A percentile compares a stretch with the other conserved stretches of the same genome.
These are phyloP conservation scores for Aspergillus asperescens DNA, from an alignment of 495 filamentous ascomycete species.

Conservation along the genomic window DNA sequence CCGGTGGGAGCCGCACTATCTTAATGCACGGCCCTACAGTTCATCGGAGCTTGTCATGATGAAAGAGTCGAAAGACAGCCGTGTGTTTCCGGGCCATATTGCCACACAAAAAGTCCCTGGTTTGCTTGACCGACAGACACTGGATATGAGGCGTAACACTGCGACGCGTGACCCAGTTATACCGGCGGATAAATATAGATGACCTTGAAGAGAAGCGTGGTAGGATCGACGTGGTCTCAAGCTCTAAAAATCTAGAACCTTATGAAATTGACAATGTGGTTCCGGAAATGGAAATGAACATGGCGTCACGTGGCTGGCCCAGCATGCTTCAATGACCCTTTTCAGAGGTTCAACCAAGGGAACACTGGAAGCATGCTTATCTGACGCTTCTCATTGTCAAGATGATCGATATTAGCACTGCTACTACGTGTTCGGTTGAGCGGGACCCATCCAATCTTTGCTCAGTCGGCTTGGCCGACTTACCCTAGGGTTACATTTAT, in stretches of 20 bases:
- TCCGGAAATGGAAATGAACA: neutral
- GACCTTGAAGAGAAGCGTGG: too few relatives aligned
- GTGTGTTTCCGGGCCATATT: neutral
- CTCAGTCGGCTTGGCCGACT: neutral
- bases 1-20: neutral
- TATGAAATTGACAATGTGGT: neutral
- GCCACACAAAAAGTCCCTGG: neutral
- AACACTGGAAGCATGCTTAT: too few relatives aligned
- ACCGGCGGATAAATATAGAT: too few relatives aligned
- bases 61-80: neutral
- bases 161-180: too few relatives aligned
- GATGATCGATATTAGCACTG: too few relatives aligned
- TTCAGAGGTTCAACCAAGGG: too few relatives aligned
- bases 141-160: too few relatives aligned
- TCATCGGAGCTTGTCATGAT: neutral
- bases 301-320: neutral
- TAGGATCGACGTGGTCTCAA: neutral
- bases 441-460: too few relatives aligned
- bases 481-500: neutral
- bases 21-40: neutral
- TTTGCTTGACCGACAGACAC: too few relatives aligned
- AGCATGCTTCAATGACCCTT: too few relatives aligned
- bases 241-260: too few relatives aligned
- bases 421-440: neutral
- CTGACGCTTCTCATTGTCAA: too few relatives aligned